Percentiles rank a stretch among this genome's conserved stretches.
Evolutionary conservation across 2,329 filamentous ascomycete genomes (phyloP).

Genomic region (Ceratocystis alfenasii): DNA sequence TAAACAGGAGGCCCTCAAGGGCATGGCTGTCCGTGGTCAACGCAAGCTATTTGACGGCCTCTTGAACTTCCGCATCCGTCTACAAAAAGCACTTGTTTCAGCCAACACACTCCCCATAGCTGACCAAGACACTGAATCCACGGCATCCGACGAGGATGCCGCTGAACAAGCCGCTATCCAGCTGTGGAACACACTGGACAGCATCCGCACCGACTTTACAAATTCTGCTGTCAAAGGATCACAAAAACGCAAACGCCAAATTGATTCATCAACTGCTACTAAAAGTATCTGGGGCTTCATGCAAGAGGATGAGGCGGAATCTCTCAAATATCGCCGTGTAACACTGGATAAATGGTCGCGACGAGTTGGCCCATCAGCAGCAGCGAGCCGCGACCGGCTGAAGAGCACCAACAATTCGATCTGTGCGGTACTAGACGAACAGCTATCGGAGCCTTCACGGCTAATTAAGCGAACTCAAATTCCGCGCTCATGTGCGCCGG

Average conservation of each 20-base stretch:
- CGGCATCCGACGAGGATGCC: conserved; percentile 40
- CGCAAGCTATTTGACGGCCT: conserved; percentile 76
- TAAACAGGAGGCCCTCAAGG: conserved; percentile 61
- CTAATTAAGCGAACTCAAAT: conserved; percentile 57
- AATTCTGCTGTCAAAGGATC: conserved; percentile 36
- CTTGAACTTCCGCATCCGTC: conserved; percentile 77
- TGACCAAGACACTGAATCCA: conserved; percentile 30
- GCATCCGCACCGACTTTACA: conserved; percentile 39
- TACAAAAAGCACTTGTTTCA: conserved; percentile 81
- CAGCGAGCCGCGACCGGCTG: conserved; percentile 24
- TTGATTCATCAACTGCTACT: conserved; percentile 45
- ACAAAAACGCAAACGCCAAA: conserved; percentile 48
- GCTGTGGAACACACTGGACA: conserved; percentile 70
- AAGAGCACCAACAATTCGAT: conserved; percentile 41
- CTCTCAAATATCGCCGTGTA: conserved; percentile 50
- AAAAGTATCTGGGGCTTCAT: conserved; percentile 63
- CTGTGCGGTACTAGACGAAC: conserved; percentile 54
- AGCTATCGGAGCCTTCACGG: conserved; percentile 54
- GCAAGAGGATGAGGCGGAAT: conserved; percentile 49
- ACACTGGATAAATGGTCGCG: conserved; percentile 83
- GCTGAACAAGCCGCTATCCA: conserved; percentile 78
- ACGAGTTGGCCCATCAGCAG: conserved; percentile 47
- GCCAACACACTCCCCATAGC: conserved; percentile 58
- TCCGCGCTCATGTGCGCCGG: conserved; percentile 64
- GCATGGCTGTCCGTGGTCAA: conserved; percentile 73